These are phyloP conservation scores for Trichosanthes cucumerina DNA, from an alignment of 306 rosid genomes.

Conservation along the genomic window DNA sequence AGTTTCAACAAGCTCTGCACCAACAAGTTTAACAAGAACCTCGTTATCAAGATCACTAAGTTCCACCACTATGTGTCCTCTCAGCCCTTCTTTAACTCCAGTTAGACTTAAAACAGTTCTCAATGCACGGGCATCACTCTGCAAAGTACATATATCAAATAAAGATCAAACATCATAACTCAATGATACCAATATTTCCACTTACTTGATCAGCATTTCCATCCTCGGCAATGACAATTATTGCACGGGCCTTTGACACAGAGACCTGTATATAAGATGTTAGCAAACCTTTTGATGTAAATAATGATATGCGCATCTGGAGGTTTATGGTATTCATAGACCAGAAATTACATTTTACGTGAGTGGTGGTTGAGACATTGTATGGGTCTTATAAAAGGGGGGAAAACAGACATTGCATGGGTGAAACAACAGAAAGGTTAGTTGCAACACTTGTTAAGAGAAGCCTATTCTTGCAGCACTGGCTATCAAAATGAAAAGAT, in stretches of 20 bases:
- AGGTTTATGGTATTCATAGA: neutral
- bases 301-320: neutral
- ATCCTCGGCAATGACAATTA: slow-evolving; percentile 85
- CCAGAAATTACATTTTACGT: neutral
- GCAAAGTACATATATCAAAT: slow-evolving; percentile 25
- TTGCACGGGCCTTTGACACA: slow-evolving; percentile 87
- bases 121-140: slow-evolving; percentile 95
- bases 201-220: slow-evolving; percentile 94
- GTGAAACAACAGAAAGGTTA: neutral
- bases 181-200: neutral
- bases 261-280: slow-evolving; percentile 45
- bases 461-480: neutral
- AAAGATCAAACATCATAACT: neutral
- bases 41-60: slow-evolving; percentile 85
- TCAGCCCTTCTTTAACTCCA: slow-evolving; percentile 76
- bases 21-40: slow-evolving; percentile 90
- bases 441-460: neutral
- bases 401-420: neutral
- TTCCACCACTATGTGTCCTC: slow-evolving; percentile 88
- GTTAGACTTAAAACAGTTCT: slow-evolving; percentile 84
- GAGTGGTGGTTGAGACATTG: neutral
- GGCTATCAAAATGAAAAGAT: neutral
- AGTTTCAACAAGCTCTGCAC: slow-evolving; percentile 91
- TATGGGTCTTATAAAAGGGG: neutral
- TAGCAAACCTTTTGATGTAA: slow-evolving; percentile 4